phyloP scores from a whole-genome alignment of 495 filamentous ascomycete genomes.

The Aspergillus avenaceus region DNA sequence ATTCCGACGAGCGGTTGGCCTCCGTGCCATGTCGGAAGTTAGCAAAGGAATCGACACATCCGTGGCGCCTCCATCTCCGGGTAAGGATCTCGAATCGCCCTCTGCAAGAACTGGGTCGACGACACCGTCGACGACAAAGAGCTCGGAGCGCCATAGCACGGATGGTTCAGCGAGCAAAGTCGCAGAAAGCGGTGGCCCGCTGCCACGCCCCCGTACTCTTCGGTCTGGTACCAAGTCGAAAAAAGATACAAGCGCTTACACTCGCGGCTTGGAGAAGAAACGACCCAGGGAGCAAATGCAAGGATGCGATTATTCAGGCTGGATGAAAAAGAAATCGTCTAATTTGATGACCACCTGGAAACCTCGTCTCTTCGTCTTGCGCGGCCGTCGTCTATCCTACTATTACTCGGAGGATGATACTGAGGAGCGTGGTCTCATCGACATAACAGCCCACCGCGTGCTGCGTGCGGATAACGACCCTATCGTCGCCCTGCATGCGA shows the following conservation, averaged over 20 bases:
- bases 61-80: constrained; percentile 46
- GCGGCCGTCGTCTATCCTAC: constrained; percentile 87
- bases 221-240: constrained; percentile 62
- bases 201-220: constrained; percentile 36
- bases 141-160: constrained; percentile 69
- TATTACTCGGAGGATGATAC: constrained; percentile 92
- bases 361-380: constrained; percentile 85
- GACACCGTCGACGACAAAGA: constrained; percentile 77
- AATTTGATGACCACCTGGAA: constrained; percentile 98
- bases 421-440: constrained; percentile 91
- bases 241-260: constrained; percentile 92
- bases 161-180: constrained; percentile 61
- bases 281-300: constrained; percentile 78
- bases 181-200: constrained; percentile 50
- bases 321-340: constrained; percentile 99
- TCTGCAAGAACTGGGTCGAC: constrained; percentile 77
- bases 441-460: constrained; percentile 94
- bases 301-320: constrained; percentile 89
- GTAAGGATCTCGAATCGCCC: constrained; percentile 65
- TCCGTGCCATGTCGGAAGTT: constrained; percentile 76
- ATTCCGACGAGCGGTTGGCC: constrained; percentile 53
- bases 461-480: constrained; percentile 91
- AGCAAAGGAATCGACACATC: constrained; percentile 31
- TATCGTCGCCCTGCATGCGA: constrained; percentile 84
- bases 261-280: constrained; percentile 78